Evolutionary conservation across 352 stramenopile species (phyloP).

Genomic region (Globisporangium okanoganense): DNA sequence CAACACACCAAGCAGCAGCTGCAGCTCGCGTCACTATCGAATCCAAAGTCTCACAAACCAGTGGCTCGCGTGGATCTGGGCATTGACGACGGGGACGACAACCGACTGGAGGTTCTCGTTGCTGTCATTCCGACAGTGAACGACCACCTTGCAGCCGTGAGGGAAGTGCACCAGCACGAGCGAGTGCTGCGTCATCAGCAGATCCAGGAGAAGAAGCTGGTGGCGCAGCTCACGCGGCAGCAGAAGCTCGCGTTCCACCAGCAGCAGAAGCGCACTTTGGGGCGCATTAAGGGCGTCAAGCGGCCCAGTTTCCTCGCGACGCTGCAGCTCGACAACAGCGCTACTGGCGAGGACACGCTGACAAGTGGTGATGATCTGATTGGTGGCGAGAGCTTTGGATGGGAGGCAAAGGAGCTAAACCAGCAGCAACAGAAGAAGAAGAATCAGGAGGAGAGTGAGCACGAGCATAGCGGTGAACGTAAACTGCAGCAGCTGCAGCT

Average conservation of each 20-base stretch:
- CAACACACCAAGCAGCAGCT: constrained; percentile 22
- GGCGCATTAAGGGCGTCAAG: constrained; percentile 10
- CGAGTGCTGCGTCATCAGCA: constrained; percentile 11
- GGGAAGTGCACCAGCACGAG: constrained; percentile 5
- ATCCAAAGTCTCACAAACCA: neutral
- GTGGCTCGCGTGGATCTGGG: constrained; percentile 9
- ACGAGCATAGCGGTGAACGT: neutral
- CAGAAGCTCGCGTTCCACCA: constrained; percentile 17
- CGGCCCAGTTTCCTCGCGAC: constrained; percentile 27
- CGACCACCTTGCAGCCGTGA: neutral
- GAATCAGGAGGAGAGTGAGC: neutral
- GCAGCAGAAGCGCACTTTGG: constrained; percentile 20
- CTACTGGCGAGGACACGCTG: neutral
- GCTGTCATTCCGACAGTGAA: too few species aligned
- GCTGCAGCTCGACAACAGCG: constrained; percentile 20
- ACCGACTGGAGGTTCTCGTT: neutral
- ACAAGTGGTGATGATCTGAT: neutral
- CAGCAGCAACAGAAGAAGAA: neutral
- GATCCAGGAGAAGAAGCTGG: constrained; percentile 13
- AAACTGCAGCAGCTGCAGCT: constrained; percentile 13
- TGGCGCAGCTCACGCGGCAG: constrained; percentile 13
- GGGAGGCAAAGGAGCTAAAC: neutral
- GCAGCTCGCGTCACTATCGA: neutral
- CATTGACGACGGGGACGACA: neutral
- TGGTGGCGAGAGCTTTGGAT: neutral